Evolutionary conservation across 345 rosid species (phyloP).

Genomic region (Boechera divaricarpa): DNA sequence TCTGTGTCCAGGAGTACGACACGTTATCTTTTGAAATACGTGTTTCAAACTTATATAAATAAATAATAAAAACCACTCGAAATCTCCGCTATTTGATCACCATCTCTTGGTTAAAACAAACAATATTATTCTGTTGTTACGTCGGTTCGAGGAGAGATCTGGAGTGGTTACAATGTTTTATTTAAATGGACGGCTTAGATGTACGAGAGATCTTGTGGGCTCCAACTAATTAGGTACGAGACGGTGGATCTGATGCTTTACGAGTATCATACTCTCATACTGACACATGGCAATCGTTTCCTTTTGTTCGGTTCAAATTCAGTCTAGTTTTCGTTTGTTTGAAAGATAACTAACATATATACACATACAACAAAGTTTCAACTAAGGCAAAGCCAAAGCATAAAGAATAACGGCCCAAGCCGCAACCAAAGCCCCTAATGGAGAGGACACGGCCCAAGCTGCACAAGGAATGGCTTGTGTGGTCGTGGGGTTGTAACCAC

Average conservation of each 20-base stretch:
- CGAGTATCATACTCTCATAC: conserved; percentile 3
- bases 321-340: background rate
- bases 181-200: conserved; percentile 37
- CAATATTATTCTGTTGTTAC: conserved; percentile 31
- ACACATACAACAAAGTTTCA: background rate
- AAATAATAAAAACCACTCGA: background rate
- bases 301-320: background rate
- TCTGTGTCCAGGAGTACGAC: no score
- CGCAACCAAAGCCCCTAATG: conserved; percentile 17
- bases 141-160: conserved; percentile 26
- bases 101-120: conserved; percentile 3
- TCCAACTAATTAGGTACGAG: conserved; percentile 35
- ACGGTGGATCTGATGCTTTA: conserved; percentile 29
- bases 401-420: conserved; percentile 33
- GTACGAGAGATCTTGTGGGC: conserved; percentile 22
- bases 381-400: conserved; percentile 26
- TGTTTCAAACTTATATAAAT: background rate
- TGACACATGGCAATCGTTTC: conserved; percentile 16
- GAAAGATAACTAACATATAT: background rate
- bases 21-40: no score
- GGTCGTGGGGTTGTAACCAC: conserved; percentile 37
- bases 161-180: conserved; percentile 38
- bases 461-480: conserved; percentile 40
- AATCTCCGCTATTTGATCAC: conserved; percentile 1
- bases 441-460: conserved; percentile 29